A percentile compares a stretch with the other conserved stretches of the same genome.
Evolutionary conservation across 2,329 filamentous ascomycete genomes (phyloP).

Genomic region (Penicillium sp.): DNA sequence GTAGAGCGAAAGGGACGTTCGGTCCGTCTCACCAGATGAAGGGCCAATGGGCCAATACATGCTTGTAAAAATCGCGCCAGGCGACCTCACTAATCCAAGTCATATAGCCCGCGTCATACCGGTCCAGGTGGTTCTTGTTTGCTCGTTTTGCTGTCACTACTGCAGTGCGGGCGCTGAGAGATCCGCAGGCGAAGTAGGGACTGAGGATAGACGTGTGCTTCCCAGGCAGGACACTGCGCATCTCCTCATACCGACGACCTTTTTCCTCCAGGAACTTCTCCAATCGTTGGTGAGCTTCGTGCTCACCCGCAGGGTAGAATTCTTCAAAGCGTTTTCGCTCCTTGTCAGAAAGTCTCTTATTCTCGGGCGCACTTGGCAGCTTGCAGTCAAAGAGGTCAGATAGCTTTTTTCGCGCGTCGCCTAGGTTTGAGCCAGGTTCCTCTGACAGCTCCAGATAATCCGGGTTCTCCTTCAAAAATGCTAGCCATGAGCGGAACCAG

Average conservation of each 20-base stretch:
- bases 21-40: slow-evolving; percentile 52
- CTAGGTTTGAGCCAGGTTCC: slow-evolving; percentile 57
- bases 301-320: slow-evolving; percentile 74
- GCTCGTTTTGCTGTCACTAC: slow-evolving; percentile 61
- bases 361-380: slow-evolving; percentile 63
- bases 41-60: slow-evolving; percentile 82
- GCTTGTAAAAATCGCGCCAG: slow-evolving; percentile 86
- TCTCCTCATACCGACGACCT: slow-evolving; percentile 61
- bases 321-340: slow-evolving; percentile 58
- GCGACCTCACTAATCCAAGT: slow-evolving; percentile 81
- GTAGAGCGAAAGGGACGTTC: not conserved
- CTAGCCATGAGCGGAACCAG: slow-evolving; percentile 77
- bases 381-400: slow-evolving; percentile 57
- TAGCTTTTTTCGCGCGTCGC: slow-evolving; percentile 49
- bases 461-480: slow-evolving; percentile 67
- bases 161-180: slow-evolving; percentile 66
- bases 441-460: slow-evolving; percentile 65
- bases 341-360: slow-evolving; percentile 60
- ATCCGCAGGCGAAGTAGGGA: slow-evolving; percentile 69
- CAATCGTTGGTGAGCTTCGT: slow-evolving; percentile 65
- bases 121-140: slow-evolving; percentile 64
- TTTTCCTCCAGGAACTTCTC: slow-evolving; percentile 66
- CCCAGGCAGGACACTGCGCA: slow-evolving; percentile 65
- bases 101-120: slow-evolving; percentile 63
- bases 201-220: slow-evolving; percentile 68